A percentile compares a stretch with the other conserved stretches of the same genome.
These are phyloP conservation scores for Cyamopsis tetragonoloba DNA, from an alignment of 306 rosid genomes.

Conservation along the genomic window DNA sequence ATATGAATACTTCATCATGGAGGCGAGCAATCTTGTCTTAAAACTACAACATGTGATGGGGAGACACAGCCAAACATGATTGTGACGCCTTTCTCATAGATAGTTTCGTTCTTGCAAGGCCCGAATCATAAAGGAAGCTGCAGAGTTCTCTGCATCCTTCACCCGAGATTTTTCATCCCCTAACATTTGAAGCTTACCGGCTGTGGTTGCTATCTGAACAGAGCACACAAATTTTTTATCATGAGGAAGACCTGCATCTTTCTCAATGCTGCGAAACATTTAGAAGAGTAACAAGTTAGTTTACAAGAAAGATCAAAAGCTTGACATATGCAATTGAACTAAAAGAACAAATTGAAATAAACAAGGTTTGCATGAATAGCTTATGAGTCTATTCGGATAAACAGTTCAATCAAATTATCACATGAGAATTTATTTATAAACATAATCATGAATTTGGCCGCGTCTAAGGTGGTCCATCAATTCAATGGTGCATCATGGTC, in stretches of 20 bases:
- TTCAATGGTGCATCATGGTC: too few species aligned
- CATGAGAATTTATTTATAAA: too few species aligned
- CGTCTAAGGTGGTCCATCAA: too few species aligned
- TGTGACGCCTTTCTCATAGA: slow-evolving; percentile 9
- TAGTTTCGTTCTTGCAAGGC: slow-evolving; percentile 38
- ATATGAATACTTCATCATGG: not conserved
- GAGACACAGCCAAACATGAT: not conserved
- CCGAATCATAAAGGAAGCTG: slow-evolving; percentile 59
- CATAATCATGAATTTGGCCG: too few species aligned
- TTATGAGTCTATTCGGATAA: too few species aligned
- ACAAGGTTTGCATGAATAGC: too few species aligned
- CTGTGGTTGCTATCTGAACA: slow-evolving; percentile 35
- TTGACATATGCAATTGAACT: not conserved
- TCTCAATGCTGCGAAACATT: slow-evolving; percentile 44
- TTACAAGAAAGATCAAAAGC: not conserved
- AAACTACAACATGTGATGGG: not conserved
- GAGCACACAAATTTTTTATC: slow-evolving; percentile 42
- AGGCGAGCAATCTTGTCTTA: not conserved
- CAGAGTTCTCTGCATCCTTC: slow-evolving; percentile 62
- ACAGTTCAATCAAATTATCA: too few species aligned
- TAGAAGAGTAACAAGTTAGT: not conserved
- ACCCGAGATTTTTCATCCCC: slow-evolving; percentile 35
- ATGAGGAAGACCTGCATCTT: slow-evolving; percentile 58
- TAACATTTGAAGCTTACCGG: slow-evolving; percentile 15
- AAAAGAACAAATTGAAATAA: slow-evolving; percentile 1